phyloP scores from a whole-genome alignment of 75 land plant species.

The Cunninghamia lanceolata region DNA sequence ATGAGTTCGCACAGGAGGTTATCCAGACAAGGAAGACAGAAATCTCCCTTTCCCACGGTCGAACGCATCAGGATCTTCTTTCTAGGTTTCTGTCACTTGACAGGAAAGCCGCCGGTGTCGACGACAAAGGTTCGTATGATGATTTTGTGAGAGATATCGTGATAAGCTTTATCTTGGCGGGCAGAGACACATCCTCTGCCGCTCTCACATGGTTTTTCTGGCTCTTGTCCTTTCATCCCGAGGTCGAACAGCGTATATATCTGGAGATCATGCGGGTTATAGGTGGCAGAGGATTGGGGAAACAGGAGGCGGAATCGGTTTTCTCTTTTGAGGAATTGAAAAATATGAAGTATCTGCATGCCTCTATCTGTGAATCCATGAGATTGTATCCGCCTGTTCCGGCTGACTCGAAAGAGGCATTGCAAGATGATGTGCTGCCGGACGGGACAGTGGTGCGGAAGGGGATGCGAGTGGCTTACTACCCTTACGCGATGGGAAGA shows the following conservation, averaged over 20 bases:
- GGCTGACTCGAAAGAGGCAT: too few species aligned
- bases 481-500: slow-evolving; percentile 52
- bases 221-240: too few species aligned
- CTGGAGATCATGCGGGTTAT: slow-evolving; percentile 6
- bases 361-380: too few species aligned
- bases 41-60: slow-evolving; percentile 18
- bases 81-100: too few species aligned
- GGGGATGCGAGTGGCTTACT: slow-evolving; percentile 27
- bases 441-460: slow-evolving; percentile 32
- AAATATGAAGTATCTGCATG: too few species aligned
- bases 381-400: too few species aligned
- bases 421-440: slow-evolving; percentile 34
- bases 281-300: background rate
- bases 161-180: too few species aligned
- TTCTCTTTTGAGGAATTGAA: too few species aligned
- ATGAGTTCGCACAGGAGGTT: slow-evolving; percentile 18
- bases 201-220: too few species aligned
- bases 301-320: too few species aligned
- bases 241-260: slow-evolving; percentile 19
- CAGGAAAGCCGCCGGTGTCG: slow-evolving; percentile 1
- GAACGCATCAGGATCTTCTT: slow-evolving; percentile 31
- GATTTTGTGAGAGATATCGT: too few species aligned
- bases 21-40: slow-evolving; percentile 14
- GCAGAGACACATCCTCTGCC: too few species aligned
- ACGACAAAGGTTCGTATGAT: slow-evolving; percentile 12